phyloP scores from a whole-genome alignment of 2,329 filamentous ascomycete species.

The Talaromyces sp. region DNA sequence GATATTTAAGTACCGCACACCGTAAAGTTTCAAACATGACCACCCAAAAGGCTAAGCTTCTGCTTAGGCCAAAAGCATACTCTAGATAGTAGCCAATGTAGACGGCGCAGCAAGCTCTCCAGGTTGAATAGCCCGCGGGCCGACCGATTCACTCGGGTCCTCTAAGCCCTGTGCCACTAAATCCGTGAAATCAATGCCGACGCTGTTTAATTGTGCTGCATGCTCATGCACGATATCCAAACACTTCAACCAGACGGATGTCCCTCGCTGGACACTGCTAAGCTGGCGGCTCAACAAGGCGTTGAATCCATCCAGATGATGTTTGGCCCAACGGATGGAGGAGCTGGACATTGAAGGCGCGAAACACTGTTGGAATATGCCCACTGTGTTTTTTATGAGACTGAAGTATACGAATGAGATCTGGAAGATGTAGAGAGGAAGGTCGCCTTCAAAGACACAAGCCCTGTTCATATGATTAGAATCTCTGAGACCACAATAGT shows the following conservation, averaged over 20 bases:
- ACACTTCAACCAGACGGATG: constrained; percentile 78
- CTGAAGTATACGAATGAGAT: constrained; percentile 95
- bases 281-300: constrained; percentile 78
- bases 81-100: not conserved
- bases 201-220: constrained; percentile 76
- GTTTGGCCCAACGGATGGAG: constrained; percentile 98
- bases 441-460: constrained; percentile 91
- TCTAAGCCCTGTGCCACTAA: constrained; percentile 66
- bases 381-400: constrained; percentile 88
- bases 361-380: constrained; percentile 85
- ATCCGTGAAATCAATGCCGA: constrained; percentile 86
- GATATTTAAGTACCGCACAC: too few relatives aligned
- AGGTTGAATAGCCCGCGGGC: constrained; percentile 5
- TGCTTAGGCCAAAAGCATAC: not conserved
- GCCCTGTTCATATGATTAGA: constrained; percentile 60
- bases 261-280: constrained; percentile 78
- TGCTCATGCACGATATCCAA: constrained; percentile 80
- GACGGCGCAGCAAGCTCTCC: constrained; percentile 10
- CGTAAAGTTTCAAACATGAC: too few relatives aligned
- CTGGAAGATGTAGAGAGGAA: constrained; percentile 92
- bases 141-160: constrained; percentile 5
- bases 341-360: constrained; percentile 85
- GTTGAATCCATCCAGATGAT: constrained; percentile 90
- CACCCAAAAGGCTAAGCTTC: too few relatives aligned
- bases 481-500: not conserved